Evolutionary conservation across 2,329 filamentous ascomycete species (phyloP), one percentile per base, ranked within the genome.

Genomic region (Fusarium torulosum): DNA sequence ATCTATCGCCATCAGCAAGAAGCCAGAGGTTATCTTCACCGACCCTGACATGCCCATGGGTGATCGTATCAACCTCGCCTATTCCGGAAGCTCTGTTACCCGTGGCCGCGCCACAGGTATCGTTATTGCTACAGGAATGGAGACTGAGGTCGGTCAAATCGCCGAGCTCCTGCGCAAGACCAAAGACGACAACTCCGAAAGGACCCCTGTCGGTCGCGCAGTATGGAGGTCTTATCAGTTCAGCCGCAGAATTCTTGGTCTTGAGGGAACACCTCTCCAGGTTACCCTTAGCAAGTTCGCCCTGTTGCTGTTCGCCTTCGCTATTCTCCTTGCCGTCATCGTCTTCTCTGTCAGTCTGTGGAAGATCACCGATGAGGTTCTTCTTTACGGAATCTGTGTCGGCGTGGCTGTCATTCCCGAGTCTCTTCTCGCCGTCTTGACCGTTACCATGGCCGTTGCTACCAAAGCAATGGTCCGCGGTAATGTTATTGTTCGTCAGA

Each of bases 251-350:
- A 83, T 91, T 62, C 83, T 92, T 42, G 90, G 88, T 55, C 78
- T 90, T 4, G 85, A 91, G 54, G 93, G 93, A 49, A 97, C 94
- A 2, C 94, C 94, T 1, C 83, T 97, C 44, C 93, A 96, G 80
- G 90, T 91, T 69, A 95, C 92, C 74, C 84, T 97, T 51, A 93
- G 91, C 80, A 93, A 94, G 78, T 90, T 97, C 73, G 93, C 94
- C 27, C 88, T 96, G 42, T 76, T 93, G 5, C 86, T 97, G 3
- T 96, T 97, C 74, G 88, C 84, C 45, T 86, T 93, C 50, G 94
- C 88, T 42, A 81, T 89, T 54, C 71, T 89, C 4, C 81, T 90
- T 33, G 86, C 85, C 49, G 75, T 90, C 59, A 85, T 90, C 51
- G 88, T 90, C 70, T 90, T 90, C 75, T 85, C 83, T 7, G 86